phyloP scores from a whole-genome alignment of 2,329 filamentous ascomycete species.

The Colletotrichum euphorbiae region DNA sequence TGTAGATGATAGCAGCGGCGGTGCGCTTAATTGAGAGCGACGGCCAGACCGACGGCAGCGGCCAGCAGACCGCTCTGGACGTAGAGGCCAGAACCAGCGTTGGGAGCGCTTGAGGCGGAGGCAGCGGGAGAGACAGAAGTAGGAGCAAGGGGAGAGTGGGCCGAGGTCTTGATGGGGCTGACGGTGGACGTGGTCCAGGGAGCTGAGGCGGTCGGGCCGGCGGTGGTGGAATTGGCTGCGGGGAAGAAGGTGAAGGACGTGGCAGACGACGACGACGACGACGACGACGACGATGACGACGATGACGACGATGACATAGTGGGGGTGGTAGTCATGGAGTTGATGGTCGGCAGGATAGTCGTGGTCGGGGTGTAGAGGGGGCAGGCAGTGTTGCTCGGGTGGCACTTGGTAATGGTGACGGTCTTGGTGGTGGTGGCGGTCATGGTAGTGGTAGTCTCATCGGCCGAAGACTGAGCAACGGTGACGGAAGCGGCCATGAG shows the following conservation, averaged over 20 bases:
- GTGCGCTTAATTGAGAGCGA: slow-evolving; percentile 47
- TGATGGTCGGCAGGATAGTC: slow-evolving; percentile 41
- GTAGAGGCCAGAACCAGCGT: slow-evolving; percentile 50
- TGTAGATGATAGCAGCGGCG: slow-evolving; percentile 43
- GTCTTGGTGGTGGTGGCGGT: slow-evolving; percentile 59
- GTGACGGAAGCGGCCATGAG: slow-evolving; percentile 55
- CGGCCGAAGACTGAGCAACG: slow-evolving; percentile 48
- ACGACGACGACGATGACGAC: no score
- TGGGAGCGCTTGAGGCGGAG: slow-evolving; percentile 43
- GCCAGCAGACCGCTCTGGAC: slow-evolving; percentile 55
- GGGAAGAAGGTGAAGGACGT: slow-evolving; percentile 45
- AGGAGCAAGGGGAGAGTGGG: slow-evolving; percentile 33
- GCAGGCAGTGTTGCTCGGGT: slow-evolving; percentile 58
- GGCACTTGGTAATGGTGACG: slow-evolving; percentile 61
- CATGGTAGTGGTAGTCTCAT: slow-evolving; percentile 51
- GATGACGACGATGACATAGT: neutral
- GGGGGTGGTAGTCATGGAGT: slow-evolving; percentile 43
- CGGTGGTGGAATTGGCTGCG: slow-evolving; percentile 50
- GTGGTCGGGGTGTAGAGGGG: slow-evolving; percentile 50
- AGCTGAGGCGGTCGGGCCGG: slow-evolving; percentile 42
- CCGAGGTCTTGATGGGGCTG: slow-evolving; percentile 40
- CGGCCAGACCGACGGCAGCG: slow-evolving; percentile 53
- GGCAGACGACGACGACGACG: neutral
- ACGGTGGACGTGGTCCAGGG: slow-evolving; percentile 44
- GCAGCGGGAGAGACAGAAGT: slow-evolving; percentile 43